Percentiles rank a stretch among this genome's conserved stretches.
phyloP scores from a whole-genome alignment of 768 basidiomycete species.

The Amanita exitialis region DNA sequence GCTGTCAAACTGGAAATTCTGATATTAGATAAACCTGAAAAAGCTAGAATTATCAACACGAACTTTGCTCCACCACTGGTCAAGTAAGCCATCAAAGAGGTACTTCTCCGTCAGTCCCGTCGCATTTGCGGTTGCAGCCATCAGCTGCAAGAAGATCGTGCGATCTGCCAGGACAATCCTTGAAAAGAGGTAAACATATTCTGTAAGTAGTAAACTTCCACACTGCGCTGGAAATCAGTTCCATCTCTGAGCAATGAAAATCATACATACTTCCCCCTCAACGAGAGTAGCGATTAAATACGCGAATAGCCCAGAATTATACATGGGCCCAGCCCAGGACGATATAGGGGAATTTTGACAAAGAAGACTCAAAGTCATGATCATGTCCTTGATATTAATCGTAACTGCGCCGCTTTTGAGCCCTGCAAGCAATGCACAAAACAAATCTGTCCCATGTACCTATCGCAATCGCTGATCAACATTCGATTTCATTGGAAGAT shows the following conservation, averaged over 20 bases:
- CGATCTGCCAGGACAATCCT: conserved; percentile 62
- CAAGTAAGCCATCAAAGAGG: conserved; percentile 57
- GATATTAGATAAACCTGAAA: background rate
- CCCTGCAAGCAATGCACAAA: conserved; percentile 43
- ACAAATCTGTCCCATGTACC: conserved; percentile 46
- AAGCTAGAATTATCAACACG: background rate
- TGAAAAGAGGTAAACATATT: conserved; percentile 66
- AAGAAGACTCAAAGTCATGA: conserved; percentile 49
- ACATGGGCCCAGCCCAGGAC: conserved; percentile 67
- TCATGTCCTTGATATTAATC: conserved; percentile 51
- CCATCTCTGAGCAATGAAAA: background rate
- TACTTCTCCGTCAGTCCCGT: conserved; percentile 38
- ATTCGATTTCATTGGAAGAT: background rate
- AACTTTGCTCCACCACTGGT: conserved; percentile 81
- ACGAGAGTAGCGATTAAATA: conserved; percentile 47
- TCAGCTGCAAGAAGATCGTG: conserved; percentile 60
- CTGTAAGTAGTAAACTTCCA: conserved; percentile 41
- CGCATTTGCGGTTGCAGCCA: conserved; percentile 47
- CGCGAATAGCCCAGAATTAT: conserved; percentile 64
- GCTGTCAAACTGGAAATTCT: conserved; percentile 63
- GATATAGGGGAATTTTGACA: conserved; percentile 53
- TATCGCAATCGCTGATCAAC: conserved; percentile 15
- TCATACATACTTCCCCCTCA: conserved; percentile 50
- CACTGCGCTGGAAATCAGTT: conserved; percentile 19
- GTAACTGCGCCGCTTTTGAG: conserved; percentile 37